phyloP scores from a whole-genome alignment of 2,329 filamentous ascomycete species.

The Intubia oerlemansii region DNA sequence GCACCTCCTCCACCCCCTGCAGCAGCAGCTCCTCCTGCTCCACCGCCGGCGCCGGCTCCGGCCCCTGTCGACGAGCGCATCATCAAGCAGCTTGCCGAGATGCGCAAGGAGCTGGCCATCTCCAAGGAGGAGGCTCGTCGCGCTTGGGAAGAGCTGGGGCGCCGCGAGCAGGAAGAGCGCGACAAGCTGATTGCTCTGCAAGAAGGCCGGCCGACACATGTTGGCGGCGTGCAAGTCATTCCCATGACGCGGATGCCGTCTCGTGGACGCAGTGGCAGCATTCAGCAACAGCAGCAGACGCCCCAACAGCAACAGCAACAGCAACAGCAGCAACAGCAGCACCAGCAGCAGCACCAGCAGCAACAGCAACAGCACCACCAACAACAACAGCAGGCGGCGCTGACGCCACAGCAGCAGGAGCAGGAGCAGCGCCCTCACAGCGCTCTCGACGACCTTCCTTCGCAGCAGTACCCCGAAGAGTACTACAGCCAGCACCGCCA shows the following conservation, averaged over 20 bases:
- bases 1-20: too few species aligned
- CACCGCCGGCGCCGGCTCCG: too few species aligned
- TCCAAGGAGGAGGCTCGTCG: conserved; percentile 89
- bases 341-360: conserved; percentile 13
- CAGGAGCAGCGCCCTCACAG: conserved; percentile 7
- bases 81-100: conserved; percentile 76
- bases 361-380: conserved; percentile 7
- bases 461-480: too few species aligned
- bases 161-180: conserved; percentile 80
- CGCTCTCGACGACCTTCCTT: conserved; percentile 9
- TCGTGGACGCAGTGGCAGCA: too few species aligned
- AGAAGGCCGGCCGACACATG: conserved; percentile 68
- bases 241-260: conserved; percentile 70
- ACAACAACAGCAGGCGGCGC: conserved; percentile 10
- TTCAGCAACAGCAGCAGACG: too few species aligned
- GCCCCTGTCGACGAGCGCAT: conserved; percentile 31
- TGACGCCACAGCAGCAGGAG: not conserved
- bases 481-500: too few species aligned
- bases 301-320: conserved; percentile 16
- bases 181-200: conserved; percentile 72
- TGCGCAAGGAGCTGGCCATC: conserved; percentile 82
- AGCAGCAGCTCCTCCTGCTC: conserved; percentile 65
- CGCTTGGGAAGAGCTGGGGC: conserved; percentile 91
- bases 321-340: conserved; percentile 13
- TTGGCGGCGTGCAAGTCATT: conserved; percentile 87